phyloP scores from a whole-genome alignment of 2,329 filamentous ascomycete genomes.

The Talaromyces sp. region DNA sequence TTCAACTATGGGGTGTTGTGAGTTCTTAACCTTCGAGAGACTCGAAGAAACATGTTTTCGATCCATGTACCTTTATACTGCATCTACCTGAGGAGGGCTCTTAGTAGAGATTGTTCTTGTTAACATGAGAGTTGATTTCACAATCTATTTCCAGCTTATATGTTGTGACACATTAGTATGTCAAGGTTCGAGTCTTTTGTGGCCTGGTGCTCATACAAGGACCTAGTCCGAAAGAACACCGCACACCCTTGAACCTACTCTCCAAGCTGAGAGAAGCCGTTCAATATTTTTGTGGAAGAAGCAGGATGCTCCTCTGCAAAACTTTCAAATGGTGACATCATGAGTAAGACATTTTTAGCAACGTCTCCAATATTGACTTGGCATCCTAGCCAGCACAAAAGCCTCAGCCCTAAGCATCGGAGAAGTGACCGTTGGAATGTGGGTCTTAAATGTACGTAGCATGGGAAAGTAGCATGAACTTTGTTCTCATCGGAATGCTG shows the following conservation, averaged over 20 bases:
- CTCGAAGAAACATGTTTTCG: neutral
- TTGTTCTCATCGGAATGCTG: conserved; percentile 8
- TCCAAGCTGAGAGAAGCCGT: neutral
- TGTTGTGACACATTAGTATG: neutral
- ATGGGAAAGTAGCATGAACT: conserved; percentile 8
- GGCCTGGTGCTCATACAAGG: neutral
- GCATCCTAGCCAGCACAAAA: neutral
- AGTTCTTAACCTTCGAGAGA: neutral
- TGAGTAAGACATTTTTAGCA: neutral
- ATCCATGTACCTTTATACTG: too few species aligned
- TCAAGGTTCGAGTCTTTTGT: neutral
- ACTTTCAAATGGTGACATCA: conserved; percentile 4
- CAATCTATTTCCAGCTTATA: neutral
- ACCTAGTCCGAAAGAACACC: neutral
- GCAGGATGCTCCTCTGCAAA: neutral
- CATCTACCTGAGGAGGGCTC: too few species aligned
- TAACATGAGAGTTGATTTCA: neutral
- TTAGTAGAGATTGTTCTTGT: neutral
- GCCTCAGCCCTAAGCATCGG: neutral
- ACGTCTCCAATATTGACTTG: neutral
- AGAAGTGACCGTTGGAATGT: conserved; percentile 2
- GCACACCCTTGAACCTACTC: neutral
- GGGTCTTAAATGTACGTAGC: neutral
- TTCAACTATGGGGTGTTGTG: neutral
- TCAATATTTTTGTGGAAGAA: neutral